These are phyloP conservation scores for Phyllosticta citrichinensis DNA, from an alignment of 2,329 filamentous ascomycete genomes.

Conservation along the genomic window DNA sequence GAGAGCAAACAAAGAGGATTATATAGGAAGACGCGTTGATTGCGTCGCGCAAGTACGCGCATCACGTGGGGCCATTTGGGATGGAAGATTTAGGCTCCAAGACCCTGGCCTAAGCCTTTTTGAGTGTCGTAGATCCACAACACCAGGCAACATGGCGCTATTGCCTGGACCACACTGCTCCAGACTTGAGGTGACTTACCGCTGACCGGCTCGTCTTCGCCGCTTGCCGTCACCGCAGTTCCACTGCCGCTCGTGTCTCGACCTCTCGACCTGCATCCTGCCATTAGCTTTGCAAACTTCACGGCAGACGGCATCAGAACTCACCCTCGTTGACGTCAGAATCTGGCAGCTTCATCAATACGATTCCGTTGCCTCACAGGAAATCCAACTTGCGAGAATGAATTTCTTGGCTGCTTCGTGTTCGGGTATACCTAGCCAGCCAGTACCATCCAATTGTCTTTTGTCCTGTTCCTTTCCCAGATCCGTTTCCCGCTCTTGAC, in stretches of 20 bases:
- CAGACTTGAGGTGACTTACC: not conserved
- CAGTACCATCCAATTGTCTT: not conserved
- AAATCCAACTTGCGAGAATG: constrained; percentile 17
- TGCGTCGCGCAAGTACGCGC: not conserved
- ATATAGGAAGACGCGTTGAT: not conserved
- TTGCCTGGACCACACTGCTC: not conserved
- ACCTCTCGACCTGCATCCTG: not conserved
- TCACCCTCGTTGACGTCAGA: constrained; percentile 39
- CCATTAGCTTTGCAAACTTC: constrained; percentile 13
- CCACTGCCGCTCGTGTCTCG: not conserved
- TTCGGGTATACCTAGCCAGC: not conserved
- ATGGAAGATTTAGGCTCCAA: not conserved
- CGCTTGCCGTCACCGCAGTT: not conserved
- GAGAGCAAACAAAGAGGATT: not conserved
- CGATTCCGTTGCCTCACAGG: constrained; percentile 13
- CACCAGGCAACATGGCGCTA: not conserved
- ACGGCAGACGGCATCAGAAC: constrained; percentile 21
- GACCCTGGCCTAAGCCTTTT: not conserved
- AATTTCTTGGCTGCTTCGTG: not conserved
- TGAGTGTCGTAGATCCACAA: not conserved
- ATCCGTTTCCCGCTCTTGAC: not conserved
- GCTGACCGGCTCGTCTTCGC: not conserved
- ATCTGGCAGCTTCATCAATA: not conserved
- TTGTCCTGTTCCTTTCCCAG: not conserved
- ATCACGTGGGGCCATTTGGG: not conserved